A percentile compares a stretch with the other conserved stretches of the same genome.
phyloP scores from a whole-genome alignment of 495 filamentous ascomycete species.

The Neurospora sublineolata region DNA sequence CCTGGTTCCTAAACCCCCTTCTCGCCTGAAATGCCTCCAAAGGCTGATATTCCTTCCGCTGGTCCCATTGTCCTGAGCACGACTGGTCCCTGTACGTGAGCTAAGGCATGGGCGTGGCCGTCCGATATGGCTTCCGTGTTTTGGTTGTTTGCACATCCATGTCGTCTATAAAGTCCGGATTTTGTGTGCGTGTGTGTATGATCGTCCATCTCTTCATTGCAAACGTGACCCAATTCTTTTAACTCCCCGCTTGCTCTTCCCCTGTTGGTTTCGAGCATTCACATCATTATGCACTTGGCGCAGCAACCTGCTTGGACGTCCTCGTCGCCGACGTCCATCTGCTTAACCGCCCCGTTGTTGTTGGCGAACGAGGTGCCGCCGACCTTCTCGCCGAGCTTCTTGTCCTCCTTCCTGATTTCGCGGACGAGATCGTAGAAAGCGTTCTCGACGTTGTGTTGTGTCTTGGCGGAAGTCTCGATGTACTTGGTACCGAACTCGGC shows the following conservation, averaged over 20 bases:
- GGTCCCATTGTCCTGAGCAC: background rate
- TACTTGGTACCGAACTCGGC: constrained; percentile 88
- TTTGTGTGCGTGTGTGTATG: background rate
- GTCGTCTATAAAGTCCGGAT: background rate
- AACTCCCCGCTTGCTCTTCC: background rate
- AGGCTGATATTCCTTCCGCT: background rate
- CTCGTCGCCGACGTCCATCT: constrained; percentile 68
- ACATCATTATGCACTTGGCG: constrained; percentile 83
- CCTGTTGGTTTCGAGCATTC: constrained; percentile 22
- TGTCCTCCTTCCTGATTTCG: constrained; percentile 95
- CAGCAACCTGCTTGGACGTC: constrained; percentile 71
- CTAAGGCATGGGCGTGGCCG: background rate
- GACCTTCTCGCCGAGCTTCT: constrained; percentile 78
- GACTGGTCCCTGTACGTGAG: background rate
- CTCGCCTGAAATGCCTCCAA: background rate
- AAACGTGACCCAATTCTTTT: background rate
- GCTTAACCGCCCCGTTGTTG: constrained; percentile 49
- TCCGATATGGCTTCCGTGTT: background rate
- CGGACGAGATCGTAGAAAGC: constrained; percentile 97
- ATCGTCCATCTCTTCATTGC: background rate
- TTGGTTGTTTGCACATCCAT: background rate
- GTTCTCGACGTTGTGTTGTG: constrained; percentile 93
- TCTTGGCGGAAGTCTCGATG: constrained; percentile 98
- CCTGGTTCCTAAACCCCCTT: background rate
- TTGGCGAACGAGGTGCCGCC: constrained; percentile 53